Conservation (phyloP, 2,329 filamentous ascomycete species). For the Tetracladium maxilliforme region DNA sequence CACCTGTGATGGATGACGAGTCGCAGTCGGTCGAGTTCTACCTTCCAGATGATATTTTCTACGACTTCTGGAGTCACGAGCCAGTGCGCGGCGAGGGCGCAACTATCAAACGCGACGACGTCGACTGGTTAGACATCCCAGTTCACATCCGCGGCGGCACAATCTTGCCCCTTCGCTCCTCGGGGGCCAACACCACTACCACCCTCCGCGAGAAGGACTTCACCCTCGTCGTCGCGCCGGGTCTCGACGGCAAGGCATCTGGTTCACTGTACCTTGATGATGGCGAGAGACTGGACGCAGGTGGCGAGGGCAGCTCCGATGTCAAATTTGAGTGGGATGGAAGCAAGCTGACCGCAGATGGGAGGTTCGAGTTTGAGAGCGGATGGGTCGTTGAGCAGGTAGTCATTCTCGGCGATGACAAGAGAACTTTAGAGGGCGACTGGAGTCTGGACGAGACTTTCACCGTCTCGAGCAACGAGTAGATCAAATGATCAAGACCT, state of each 20-base stretch:
- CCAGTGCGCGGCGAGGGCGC: constrained; percentile 41
- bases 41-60: constrained; percentile 61
- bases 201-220: constrained; percentile 52
- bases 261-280: constrained; percentile 69
- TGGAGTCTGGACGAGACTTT: too few species aligned
- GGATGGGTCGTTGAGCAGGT: too few species aligned
- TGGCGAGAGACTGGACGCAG: constrained; percentile 51
- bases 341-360: constrained; percentile 32
- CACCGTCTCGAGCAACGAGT: too few species aligned
- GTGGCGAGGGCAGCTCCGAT: constrained; percentile 38
- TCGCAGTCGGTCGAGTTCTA: constrained; percentile 47
- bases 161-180: constrained; percentile 45
- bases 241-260: constrained; percentile 41
- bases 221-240: constrained; percentile 55
- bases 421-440: too few species aligned
- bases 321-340: constrained; percentile 44
- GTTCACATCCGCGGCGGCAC: constrained; percentile 55
- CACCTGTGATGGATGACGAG: constrained; percentile 50
- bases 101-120: constrained; percentile 42
- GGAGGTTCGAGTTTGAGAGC: constrained; percentile 43
- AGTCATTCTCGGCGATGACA: too few species aligned
- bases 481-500: too few species aligned
- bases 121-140: constrained; percentile 54
- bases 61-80: constrained; percentile 64
- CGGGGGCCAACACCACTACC: constrained; percentile 45